These are phyloP conservation scores for Xylaria sp. DNA, from an alignment of 2,329 filamentous ascomycete genomes.

Conservation along the genomic window DNA sequence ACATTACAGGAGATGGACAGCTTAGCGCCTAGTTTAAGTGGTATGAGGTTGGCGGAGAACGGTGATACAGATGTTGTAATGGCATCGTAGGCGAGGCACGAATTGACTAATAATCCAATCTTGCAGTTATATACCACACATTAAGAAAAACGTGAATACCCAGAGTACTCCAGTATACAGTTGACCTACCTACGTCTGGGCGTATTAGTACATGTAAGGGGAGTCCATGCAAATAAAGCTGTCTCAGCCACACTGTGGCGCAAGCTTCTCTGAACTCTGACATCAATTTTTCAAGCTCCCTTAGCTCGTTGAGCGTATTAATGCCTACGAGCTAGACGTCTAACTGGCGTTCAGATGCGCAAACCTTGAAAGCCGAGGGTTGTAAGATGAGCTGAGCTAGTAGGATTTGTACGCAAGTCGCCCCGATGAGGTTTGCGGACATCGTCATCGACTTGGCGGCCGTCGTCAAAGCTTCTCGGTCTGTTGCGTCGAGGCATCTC, in stretches of 20 bases:
- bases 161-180: too few relatives aligned
- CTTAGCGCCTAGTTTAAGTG: conserved; percentile 52
- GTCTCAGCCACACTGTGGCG: conserved; percentile 34
- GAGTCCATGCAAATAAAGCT: not conserved
- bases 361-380: conserved; percentile 7
- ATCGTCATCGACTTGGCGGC: conserved; percentile 70
- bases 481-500: conserved; percentile 65
- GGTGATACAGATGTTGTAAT: conserved; percentile 47
- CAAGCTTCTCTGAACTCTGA: conserved; percentile 17
- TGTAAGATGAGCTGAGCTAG: conserved; percentile 23
- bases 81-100: conserved; percentile 24
- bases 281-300: conserved; percentile 21
- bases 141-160: not conserved
- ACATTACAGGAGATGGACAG: conserved; percentile 91
- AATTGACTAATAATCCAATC: not conserved
- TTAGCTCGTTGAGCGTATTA: not conserved
- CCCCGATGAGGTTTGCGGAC: conserved; percentile 63
- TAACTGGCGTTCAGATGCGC: not conserved
- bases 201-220: too few relatives aligned
- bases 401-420: conserved; percentile 13
- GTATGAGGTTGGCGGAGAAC: conserved; percentile 42
- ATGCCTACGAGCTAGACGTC: conserved; percentile 8
- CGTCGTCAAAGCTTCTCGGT: conserved; percentile 69
- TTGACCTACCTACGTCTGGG: too few relatives aligned
- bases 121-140: not conserved